Conservation (phyloP, 2,329 filamentous ascomycete genomes). For the Aspergillus fumigatiaffinis region DNA sequence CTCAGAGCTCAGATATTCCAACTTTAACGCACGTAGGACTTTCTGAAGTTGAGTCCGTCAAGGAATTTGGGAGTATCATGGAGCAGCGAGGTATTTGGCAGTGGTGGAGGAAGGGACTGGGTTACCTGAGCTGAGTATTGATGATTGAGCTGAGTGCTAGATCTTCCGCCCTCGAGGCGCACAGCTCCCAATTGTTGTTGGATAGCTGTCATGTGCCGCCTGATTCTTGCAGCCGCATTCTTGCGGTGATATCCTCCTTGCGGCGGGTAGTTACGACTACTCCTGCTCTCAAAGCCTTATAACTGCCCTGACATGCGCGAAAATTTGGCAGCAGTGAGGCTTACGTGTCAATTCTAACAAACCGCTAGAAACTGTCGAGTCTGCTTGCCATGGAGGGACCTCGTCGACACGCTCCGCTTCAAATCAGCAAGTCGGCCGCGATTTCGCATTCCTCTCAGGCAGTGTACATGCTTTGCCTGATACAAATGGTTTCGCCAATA, state of each 20-base stretch:
- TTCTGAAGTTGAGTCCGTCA: conserved; percentile 60
- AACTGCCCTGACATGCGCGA: not conserved
- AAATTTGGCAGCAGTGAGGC: not conserved
- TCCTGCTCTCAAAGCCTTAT: not conserved
- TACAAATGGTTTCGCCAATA: not conserved
- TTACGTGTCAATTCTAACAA: not conserved
- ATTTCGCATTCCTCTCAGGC: not conserved
- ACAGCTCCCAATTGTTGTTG: not conserved
- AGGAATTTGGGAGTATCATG: conserved; percentile 63
- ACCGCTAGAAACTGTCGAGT: not conserved
- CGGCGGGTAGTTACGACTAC: no score
- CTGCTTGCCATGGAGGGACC: not conserved
- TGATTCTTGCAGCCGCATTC: not conserved
- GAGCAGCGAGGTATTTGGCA: conserved; percentile 52
- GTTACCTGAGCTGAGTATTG: conserved; percentile 30
- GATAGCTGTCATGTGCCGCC: not conserved
- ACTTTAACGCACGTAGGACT: conserved; percentile 23
- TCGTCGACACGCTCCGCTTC: not conserved
- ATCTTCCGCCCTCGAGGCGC: not conserved
- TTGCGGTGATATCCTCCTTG: not conserved
- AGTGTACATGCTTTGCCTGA: not conserved
- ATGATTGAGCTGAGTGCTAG: not conserved
- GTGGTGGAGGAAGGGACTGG: conserved; percentile 70
- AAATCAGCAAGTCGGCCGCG: not conserved
- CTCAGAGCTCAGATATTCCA: not conserved